A percentile compares a stretch with the other conserved stretches of the same genome.
These are phyloP conservation scores for Gaeumannomyces tritici DNA, from an alignment of 2,329 filamentous ascomycete genomes.

Conservation along the genomic window DNA sequence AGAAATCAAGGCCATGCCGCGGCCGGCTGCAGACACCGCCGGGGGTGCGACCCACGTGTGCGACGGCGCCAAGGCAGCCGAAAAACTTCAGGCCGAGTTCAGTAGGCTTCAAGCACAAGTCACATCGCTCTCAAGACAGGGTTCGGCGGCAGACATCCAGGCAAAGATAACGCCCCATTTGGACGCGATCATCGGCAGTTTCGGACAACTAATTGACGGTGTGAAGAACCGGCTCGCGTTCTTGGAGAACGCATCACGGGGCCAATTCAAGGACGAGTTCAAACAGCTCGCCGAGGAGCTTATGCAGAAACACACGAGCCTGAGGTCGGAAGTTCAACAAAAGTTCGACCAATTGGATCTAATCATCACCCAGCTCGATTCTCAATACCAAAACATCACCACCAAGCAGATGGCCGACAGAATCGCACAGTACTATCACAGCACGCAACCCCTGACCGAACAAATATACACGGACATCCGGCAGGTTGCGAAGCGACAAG, in stretches of 20 bases:
- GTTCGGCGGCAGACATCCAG: background rate
- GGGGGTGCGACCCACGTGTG: background rate
- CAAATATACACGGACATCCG: background rate
- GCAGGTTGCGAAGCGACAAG: background rate
- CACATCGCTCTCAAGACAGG: background rate
- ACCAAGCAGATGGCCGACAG: conserved; percentile 29
- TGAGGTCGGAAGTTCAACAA: background rate
- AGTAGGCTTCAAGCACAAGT: background rate
- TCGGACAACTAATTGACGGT: background rate
- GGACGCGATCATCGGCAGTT: background rate
- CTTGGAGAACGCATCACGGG: background rate
- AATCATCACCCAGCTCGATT: conserved; percentile 27
- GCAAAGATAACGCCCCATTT: background rate
- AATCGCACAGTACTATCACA: conserved; percentile 16
- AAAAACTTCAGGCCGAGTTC: background rate
- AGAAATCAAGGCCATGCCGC: background rate
- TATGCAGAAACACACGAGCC: background rate
- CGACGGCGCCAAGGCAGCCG: background rate
- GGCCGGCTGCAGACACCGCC: too few species aligned
- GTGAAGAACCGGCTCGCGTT: background rate
- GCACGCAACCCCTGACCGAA: background rate
- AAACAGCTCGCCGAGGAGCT: background rate
- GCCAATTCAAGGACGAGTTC: too few species aligned
- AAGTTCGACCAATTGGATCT: background rate
- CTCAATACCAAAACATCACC: conserved; percentile 38